Conservation (phyloP, 108 stramenopile species). For the Fragilaria crotonensis region DNA sequence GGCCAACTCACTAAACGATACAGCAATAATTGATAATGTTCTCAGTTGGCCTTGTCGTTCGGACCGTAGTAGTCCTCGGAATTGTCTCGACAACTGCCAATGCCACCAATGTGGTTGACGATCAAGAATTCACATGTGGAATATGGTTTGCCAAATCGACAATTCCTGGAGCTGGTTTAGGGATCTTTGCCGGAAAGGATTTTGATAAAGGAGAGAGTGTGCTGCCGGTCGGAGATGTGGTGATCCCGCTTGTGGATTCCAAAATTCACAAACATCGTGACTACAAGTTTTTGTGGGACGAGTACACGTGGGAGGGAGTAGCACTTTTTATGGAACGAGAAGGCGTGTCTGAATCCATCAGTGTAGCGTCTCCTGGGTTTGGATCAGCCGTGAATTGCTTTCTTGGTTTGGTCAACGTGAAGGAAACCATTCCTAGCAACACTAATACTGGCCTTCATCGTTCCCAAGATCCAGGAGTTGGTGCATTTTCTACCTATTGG, state of each 20-base stretch:
- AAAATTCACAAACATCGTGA: not conserved
- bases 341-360: not conserved
- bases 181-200: constrained; percentile 56
- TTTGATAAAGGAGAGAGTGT: constrained; percentile 3
- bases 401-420: constrained; percentile 30
- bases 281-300: constrained; percentile 2
- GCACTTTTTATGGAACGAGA: constrained; percentile 3
- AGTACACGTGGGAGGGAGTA: constrained; percentile 6
- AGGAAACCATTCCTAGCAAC: constrained; percentile 16
- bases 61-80: not conserved
- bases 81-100: not conserved
- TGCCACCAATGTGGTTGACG: not conserved
- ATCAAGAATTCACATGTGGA: constrained; percentile 27
- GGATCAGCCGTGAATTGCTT: constrained; percentile 41
- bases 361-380: constrained; percentile 22
- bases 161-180: constrained; percentile 55
- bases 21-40: no score
- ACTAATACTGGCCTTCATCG: constrained; percentile 34
- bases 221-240: not conserved
- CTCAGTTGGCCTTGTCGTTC: no score
- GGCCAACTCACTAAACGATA: no score
- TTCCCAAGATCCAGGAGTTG: constrained; percentile 41
- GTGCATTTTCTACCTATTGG: constrained; percentile 27
- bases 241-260: constrained; percentile 5
- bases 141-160: constrained; percentile 54